phyloP scores from a whole-genome alignment of 2,329 filamentous ascomycete genomes.

The Colletotrichum zoysiae region DNA sequence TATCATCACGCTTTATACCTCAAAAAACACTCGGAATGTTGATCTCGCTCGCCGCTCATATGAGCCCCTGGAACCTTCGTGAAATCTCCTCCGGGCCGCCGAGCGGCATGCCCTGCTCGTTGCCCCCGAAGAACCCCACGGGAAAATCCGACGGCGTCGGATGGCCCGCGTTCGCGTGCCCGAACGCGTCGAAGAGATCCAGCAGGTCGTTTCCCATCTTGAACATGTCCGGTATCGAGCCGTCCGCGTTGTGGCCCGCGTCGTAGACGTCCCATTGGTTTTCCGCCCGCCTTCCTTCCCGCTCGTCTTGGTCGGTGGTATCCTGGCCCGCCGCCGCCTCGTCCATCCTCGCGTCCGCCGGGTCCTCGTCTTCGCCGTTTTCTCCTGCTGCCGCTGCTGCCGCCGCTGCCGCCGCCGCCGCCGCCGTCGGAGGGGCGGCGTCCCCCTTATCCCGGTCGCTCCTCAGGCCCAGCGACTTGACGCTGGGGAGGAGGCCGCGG shows the following conservation, averaged over 20 bases:
- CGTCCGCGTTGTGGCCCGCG: slow-evolving; percentile 4
- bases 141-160: slow-evolving; percentile 39
- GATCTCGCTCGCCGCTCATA: slow-evolving; percentile 28
- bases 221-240: slow-evolving; percentile 49
- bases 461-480: slow-evolving; percentile 47
- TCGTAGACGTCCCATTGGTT: slow-evolving; percentile 22
- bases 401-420: too few species aligned
- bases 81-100: slow-evolving; percentile 49
- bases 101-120: slow-evolving; percentile 29
- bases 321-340: neutral
- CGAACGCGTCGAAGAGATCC: slow-evolving; percentile 52
- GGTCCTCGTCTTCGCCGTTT: slow-evolving; percentile 36
- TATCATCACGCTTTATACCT: neutral
- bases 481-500: slow-evolving; percentile 49
- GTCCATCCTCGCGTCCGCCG: slow-evolving; percentile 17
- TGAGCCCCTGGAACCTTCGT: slow-evolving; percentile 50
- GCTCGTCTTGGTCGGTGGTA: neutral
- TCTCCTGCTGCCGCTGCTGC: neutral
- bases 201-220: slow-evolving; percentile 53
- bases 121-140: slow-evolving; percentile 23
- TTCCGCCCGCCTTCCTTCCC: slow-evolving; percentile 14
- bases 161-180: slow-evolving; percentile 30
- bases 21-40: neutral
- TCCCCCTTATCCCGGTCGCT: slow-evolving; percentile 37
- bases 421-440: neutral